These are phyloP conservation scores for Cymbopogon flexuosus DNA, from an alignment of 202 grass and related monocot genomes.

Conservation along the genomic window DNA sequence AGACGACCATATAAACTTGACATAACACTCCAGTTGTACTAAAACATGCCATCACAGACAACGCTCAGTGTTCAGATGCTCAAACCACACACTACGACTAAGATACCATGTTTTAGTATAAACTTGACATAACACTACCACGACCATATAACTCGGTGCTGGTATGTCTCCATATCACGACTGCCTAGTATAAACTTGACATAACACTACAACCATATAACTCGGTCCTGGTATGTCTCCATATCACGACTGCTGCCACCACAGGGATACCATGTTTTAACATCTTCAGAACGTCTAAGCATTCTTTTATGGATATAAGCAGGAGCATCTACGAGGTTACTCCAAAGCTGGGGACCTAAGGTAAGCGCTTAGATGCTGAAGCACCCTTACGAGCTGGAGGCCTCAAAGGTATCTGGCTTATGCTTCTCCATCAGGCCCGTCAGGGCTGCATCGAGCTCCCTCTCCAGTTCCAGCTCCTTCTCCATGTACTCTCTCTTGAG, in stretches of 20 bases:
- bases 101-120: neutral
- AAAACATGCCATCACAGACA: neutral
- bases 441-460: slow-evolving; percentile 46
- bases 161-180: neutral
- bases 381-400: slow-evolving; percentile 22
- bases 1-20: neutral
- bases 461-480: slow-evolving; percentile 59
- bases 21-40: neutral
- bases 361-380: no score
- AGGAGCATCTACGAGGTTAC: neutral
- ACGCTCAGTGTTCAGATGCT: neutral
- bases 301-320: neutral
- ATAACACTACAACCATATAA: neutral
- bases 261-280: neutral
- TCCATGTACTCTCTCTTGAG: slow-evolving; percentile 57
- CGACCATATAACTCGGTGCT: neutral
- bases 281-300: neutral
- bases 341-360: neutral
- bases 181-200: no score
- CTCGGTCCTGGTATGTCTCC: neutral
- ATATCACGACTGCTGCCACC: neutral
- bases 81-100: neutral
- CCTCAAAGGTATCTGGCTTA: slow-evolving; percentile 55
- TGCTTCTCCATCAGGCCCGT: slow-evolving; percentile 69
- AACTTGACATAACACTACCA: neutral